Evolutionary conservation across 805 yeast genomes (phyloP).

Genomic region (Wickerhamomyces alni): DNA sequence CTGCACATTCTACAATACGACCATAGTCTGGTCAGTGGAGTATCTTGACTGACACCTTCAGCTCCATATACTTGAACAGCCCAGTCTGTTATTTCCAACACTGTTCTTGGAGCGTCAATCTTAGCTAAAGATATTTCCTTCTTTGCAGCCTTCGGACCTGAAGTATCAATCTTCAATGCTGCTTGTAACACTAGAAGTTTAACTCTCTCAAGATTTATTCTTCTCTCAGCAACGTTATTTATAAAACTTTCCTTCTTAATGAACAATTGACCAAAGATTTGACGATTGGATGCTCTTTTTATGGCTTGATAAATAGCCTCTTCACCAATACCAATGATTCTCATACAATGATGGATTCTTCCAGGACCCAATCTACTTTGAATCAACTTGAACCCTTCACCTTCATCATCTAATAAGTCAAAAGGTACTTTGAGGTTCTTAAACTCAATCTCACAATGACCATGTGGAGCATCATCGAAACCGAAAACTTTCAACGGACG

Average conservation of each 20-base stretch:
- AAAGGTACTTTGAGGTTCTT: slow-evolving; percentile 40
- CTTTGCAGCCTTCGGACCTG: slow-evolving; percentile 48
- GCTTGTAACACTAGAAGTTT: slow-evolving; percentile 51
- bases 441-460: slow-evolving; percentile 58
- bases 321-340: slow-evolving; percentile 56
- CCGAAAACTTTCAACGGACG: slow-evolving; percentile 53
- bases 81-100: slow-evolving; percentile 49
- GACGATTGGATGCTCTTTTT: slow-evolving; percentile 45
- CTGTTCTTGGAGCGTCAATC: slow-evolving; percentile 54
- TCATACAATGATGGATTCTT: slow-evolving; percentile 67
- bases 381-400: slow-evolving; percentile 57
- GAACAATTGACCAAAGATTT: slow-evolving; percentile 47
- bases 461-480: slow-evolving; percentile 66
- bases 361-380: slow-evolving; percentile 66
- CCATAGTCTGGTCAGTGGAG: slow-evolving; percentile 49
- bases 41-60: slow-evolving; percentile 58
- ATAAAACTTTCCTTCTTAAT: slow-evolving; percentile 45
- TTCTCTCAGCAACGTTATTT: slow-evolving; percentile 42
- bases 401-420: slow-evolving; percentile 39
- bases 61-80: slow-evolving; percentile 61
- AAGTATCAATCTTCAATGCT: slow-evolving; percentile 50
- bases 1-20: slow-evolving; percentile 48
- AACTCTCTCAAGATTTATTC: slow-evolving; percentile 49
- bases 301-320: slow-evolving; percentile 42
- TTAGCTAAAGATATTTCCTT: slow-evolving; percentile 58